Evolutionary conservation across 768 basidiomycete species (phyloP).

Genomic region (Roridomyces roridus): DNA sequence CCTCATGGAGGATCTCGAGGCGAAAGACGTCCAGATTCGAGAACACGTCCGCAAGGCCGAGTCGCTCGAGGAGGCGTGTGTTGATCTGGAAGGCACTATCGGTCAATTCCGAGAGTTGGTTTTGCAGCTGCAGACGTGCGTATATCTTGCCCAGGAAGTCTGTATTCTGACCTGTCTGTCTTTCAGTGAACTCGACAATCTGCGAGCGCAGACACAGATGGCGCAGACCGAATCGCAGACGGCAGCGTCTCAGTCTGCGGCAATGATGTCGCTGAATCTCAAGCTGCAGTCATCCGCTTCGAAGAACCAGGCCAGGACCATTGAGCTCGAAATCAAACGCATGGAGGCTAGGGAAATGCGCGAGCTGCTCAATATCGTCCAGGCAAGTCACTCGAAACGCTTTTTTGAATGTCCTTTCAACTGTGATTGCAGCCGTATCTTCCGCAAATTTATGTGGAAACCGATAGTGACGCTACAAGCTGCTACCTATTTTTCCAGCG

Average conservation of each 20-base stretch:
- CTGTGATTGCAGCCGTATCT: slow-evolving; percentile 74
- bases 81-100: slow-evolving; percentile 89
- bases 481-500: slow-evolving; percentile 95
- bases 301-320: slow-evolving; percentile 88
- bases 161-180: slow-evolving; percentile 1
- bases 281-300: slow-evolving; percentile 91
- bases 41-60: slow-evolving; percentile 72
- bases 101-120: slow-evolving; percentile 94
- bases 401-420: background rate
- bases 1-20: slow-evolving; percentile 85
- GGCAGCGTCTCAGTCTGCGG: slow-evolving; percentile 87
- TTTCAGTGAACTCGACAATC: slow-evolving; percentile 79
- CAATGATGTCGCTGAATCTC: slow-evolving; percentile 93
- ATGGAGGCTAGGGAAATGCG: slow-evolving; percentile 84
- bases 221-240: slow-evolving; percentile 84
- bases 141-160: slow-evolving; percentile 6
- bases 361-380: slow-evolving; percentile 83
- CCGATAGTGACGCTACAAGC: slow-evolving; percentile 86
- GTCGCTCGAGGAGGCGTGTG: slow-evolving; percentile 75
- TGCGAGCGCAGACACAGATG: slow-evolving; percentile 85
- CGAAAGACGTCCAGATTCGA: slow-evolving; percentile 72
- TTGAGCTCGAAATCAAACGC: slow-evolving; percentile 88
- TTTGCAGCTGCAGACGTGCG: slow-evolving; percentile 76
- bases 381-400: slow-evolving; percentile 60
- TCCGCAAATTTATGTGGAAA: slow-evolving; percentile 88